These are phyloP conservation scores for Yarrowia sp. DNA, from an alignment of 805 yeast genomes.

Conservation along the genomic window DNA sequence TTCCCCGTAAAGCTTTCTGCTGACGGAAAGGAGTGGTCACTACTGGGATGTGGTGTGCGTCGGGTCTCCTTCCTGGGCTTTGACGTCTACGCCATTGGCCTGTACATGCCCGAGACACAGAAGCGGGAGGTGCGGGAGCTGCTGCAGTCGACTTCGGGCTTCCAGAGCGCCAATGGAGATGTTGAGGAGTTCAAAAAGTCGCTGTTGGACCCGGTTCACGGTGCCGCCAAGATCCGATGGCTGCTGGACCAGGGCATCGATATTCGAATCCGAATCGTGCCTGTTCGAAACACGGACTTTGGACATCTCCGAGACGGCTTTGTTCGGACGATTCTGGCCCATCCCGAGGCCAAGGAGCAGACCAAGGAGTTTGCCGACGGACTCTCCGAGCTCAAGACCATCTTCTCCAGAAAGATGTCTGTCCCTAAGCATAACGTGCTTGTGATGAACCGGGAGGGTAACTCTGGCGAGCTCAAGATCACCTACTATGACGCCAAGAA, in stretches of 20 bases:
- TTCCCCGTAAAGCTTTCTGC: constrained; percentile 38
- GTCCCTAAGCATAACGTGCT: constrained; percentile 74
- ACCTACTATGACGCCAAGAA: constrained; percentile 46
- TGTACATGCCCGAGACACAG: constrained; percentile 70
- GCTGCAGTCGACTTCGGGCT: constrained; percentile 28
- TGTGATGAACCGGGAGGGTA: constrained; percentile 51
- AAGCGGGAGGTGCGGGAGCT: constrained; percentile 31
- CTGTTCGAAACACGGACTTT: constrained; percentile 88
- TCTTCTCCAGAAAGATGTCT: constrained; percentile 63
- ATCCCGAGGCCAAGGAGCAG: constrained; percentile 53
- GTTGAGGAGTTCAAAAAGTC: constrained; percentile 28
- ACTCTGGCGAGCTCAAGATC: constrained; percentile 48
- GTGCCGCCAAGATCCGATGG: constrained; percentile 54
- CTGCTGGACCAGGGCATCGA: constrained; percentile 60
- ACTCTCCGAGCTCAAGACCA: constrained; percentile 59
- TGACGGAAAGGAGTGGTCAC: constrained; percentile 43
- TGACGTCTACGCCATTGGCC: constrained; percentile 84
- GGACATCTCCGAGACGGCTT: constrained; percentile 88
- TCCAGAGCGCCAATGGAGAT: constrained; percentile 21
- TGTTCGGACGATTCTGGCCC: constrained; percentile 71
- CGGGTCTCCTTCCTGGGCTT: constrained; percentile 77
- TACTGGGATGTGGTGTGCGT: constrained; percentile 80
- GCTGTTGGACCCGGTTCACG: constrained; percentile 48
- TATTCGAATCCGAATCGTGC: constrained; percentile 72
- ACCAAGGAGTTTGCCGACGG: constrained; percentile 56